Conservation (phyloP, 768 basidiomycete genomes). For the Cystofilobasidium capitatum region DNA sequence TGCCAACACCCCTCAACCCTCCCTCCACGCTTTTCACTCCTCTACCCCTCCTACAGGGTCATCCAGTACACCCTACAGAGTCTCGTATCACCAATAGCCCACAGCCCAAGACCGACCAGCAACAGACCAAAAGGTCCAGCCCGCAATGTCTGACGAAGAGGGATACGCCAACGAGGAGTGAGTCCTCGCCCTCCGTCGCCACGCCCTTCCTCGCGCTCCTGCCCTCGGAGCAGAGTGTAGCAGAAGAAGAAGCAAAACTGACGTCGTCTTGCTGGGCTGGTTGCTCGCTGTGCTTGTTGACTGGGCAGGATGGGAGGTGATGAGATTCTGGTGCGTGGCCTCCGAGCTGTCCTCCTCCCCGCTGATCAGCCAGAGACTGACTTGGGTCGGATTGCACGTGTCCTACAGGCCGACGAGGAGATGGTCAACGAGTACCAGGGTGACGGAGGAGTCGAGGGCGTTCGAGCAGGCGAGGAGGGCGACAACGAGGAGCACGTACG, state of each 20-base stretch:
- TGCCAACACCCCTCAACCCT: no score
- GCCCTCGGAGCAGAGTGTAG: neutral
- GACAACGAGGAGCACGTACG: slow-evolving; percentile 13
- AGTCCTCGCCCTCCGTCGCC: neutral
- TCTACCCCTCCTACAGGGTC: no score
- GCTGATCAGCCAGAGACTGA: no score
- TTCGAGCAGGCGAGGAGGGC: slow-evolving; percentile 1
- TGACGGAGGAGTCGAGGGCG: slow-evolving; percentile 5
- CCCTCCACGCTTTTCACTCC: no score
- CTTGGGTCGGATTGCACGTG: no score
- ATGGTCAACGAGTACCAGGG: slow-evolving; percentile 8
- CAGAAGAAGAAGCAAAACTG: no score
- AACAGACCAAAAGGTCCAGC: no score
- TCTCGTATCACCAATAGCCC: no score
- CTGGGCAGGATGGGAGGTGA: neutral
- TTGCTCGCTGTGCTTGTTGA: neutral
- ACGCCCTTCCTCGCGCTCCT: neutral
- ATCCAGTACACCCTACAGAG: no score
- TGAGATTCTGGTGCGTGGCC: slow-evolving; percentile 1
- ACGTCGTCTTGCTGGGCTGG: no score
- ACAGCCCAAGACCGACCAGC: no score
- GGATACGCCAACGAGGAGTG: slow-evolving; percentile 19
- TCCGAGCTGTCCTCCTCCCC: no score
- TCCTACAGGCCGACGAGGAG: slow-evolving; percentile 21
- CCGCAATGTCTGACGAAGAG: slow-evolving; percentile 20